Base-by-base conservation (phyloP, 306 rosid species). In the Cicer arietinum region DNA sequence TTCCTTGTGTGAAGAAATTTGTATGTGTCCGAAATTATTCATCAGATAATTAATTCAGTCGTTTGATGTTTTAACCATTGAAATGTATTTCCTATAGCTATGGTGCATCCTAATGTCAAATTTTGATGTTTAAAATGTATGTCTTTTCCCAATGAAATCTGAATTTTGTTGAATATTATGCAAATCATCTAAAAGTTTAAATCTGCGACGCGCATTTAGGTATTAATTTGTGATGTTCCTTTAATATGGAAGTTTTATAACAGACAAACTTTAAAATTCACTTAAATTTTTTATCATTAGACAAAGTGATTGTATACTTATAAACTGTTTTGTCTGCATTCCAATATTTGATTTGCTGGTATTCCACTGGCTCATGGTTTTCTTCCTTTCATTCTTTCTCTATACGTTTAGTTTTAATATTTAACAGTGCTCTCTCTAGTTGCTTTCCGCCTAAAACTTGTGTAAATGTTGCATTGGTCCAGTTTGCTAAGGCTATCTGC, bases 401-500 rank as follows among this genome's bases (percentile, higher is more conserved):
- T 63, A 43, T 44, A 50, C 67, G 59, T 77, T 69, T 60, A 73
- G 40, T 51, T 76, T 71, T 65, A 78, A 44, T 65, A 69, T 73
- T 71, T 71, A 7, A 58, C 70, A 25, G 52, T 66, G 35, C 71
- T 65, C 70, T 65, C 70, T 39, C 12, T 78, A 8, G 59, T 64
- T 78, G 61, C 39, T 81, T 71, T 74, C 52, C 76, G 71, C 69
- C 71, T 80, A 59, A 78, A 60, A 50, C 16, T 67, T 47, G 54
- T 70, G 74, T 80, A 45, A 80, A 51, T 71, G 78, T 73, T 87
- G 74, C 74, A 11, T 80, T 73, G 42, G 54, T 77, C 83, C 97
- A 95, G 99, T 88, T 89, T 95, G 79, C 84, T 90, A 52, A 86
- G 92, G 74, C 88, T 88, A 74, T 90, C 93, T 77, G 85, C 98